Evolutionary conservation across 495 filamentous ascomycete species (phyloP).

Genomic region (Beverwykella pulmonaria): DNA sequence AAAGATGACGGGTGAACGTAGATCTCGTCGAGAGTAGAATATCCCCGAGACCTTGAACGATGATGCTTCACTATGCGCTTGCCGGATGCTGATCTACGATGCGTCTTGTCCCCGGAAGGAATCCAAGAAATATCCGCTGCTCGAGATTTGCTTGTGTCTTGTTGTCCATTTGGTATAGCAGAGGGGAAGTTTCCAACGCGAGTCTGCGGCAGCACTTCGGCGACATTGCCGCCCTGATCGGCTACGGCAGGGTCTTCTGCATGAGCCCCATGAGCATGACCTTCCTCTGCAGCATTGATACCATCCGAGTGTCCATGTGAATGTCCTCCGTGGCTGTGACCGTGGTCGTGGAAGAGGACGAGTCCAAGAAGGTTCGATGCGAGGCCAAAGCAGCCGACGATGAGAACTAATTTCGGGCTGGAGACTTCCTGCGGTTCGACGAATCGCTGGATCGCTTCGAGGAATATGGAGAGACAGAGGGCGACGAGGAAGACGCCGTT

Average conservation of each 20-base stretch:
- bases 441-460: slow-evolving; percentile 88
- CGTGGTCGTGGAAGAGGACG: slow-evolving; percentile 88
- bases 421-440: slow-evolving; percentile 83
- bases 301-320: slow-evolving; percentile 52
- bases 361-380: slow-evolving; percentile 88
- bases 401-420: slow-evolving; percentile 80
- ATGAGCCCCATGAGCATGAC: slow-evolving; percentile 49
- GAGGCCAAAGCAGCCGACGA: slow-evolving; percentile 85
- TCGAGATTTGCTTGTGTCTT: background rate
- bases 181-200: slow-evolving; percentile 37
- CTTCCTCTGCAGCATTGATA: slow-evolving; percentile 52
- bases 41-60: slow-evolving; percentile 45
- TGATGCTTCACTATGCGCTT: slow-evolving; percentile 31
- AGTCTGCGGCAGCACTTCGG: slow-evolving; percentile 52
- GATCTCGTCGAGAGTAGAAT: slow-evolving; percentile 58
- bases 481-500: slow-evolving; percentile 98
- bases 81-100: slow-evolving; percentile 12
- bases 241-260: slow-evolving; percentile 48
- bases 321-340: slow-evolving; percentile 73
- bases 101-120: slow-evolving; percentile 30
- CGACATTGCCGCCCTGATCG: slow-evolving; percentile 53
- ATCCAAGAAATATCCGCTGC: slow-evolving; percentile 45
- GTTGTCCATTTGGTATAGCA: slow-evolving; percentile 6
- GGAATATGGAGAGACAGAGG: slow-evolving; percentile 89
- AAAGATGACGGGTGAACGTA: slow-evolving; percentile 87